phyloP scores from a whole-genome alignment of 2,329 filamentous ascomycete genomes.

The Daldinia sp. region DNA sequence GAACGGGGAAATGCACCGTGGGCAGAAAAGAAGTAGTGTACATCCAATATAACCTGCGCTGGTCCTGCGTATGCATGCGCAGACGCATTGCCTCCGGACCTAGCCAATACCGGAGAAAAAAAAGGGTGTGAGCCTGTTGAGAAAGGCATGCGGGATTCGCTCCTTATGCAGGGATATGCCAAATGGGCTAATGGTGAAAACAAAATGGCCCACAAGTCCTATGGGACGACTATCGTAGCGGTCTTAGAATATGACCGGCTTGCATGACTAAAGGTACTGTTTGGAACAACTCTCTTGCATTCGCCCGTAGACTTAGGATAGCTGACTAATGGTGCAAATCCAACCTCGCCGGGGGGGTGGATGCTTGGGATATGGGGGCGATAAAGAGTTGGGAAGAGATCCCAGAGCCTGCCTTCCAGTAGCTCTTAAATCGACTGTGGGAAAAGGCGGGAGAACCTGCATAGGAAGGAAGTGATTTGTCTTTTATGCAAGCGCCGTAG shows the following conservation, averaged over 20 bases:
- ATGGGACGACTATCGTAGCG: constrained; percentile 8
- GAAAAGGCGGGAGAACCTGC: constrained; percentile 26
- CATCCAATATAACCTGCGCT: constrained; percentile 26
- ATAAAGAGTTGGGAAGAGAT: constrained; percentile 28
- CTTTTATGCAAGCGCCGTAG: constrained; percentile 29
- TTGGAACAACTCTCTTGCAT: constrained; percentile 13
- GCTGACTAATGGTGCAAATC: constrained; percentile 23
- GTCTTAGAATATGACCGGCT: constrained; percentile 16
- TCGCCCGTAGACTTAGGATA: constrained; percentile 15
- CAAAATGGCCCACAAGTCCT: constrained; percentile 8
- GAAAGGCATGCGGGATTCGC: constrained; percentile 19
- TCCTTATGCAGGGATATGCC: constrained; percentile 21
- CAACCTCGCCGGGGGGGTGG: constrained; percentile 17
- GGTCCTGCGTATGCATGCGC: constrained; percentile 29
- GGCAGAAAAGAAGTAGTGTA: constrained; percentile 29
- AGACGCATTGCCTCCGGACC: constrained; percentile 33
- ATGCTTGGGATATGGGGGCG: constrained; percentile 30
- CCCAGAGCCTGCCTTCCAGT: constrained; percentile 17
- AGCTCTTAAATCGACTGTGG: constrained; percentile 10
- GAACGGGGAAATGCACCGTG: constrained; percentile 23
- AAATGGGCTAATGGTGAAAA: constrained; percentile 16
- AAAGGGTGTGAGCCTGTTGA: constrained; percentile 18
- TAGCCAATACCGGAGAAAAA: constrained; percentile 33
- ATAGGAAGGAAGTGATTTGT: constrained; percentile 22
- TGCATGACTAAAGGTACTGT: constrained; percentile 12